A percentile compares a stretch with the other conserved stretches of the same genome.
These are phyloP conservation scores for Exophiala xenobiotica DNA, from an alignment of 2,329 filamentous ascomycete species.

Conservation along the genomic window DNA sequence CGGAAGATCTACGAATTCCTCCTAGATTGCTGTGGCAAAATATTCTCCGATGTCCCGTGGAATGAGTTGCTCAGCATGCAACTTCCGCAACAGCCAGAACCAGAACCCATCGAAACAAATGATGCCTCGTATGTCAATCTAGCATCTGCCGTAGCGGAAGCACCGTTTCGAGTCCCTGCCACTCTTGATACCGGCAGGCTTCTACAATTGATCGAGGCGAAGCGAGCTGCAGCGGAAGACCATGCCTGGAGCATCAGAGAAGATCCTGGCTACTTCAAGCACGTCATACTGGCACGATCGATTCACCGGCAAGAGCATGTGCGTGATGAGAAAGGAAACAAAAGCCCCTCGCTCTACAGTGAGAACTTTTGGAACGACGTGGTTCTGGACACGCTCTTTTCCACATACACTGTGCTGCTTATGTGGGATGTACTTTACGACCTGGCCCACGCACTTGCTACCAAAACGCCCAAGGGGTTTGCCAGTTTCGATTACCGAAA, in stretches of 20 bases:
- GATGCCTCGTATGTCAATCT: constrained; percentile 41
- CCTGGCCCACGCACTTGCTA: too few relatives aligned
- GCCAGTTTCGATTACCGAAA: too few relatives aligned
- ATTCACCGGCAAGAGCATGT: constrained; percentile 51
- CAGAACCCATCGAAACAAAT: constrained; percentile 33
- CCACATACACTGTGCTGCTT: constrained; percentile 40
- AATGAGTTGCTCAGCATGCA: constrained; percentile 33
- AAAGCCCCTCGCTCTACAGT: constrained; percentile 24
- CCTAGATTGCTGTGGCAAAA: constrained; percentile 45
- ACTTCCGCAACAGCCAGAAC: constrained; percentile 42
- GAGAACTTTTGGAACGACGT: constrained; percentile 44
- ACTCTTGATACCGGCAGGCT: constrained; percentile 49
- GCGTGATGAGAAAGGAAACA: constrained; percentile 39
- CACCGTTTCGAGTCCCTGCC: constrained; percentile 53
- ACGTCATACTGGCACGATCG: constrained; percentile 42
- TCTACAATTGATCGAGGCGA: constrained; percentile 46
- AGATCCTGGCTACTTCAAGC: constrained; percentile 58
- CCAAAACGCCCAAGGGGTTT: too few relatives aligned
- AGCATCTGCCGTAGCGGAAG: constrained; percentile 47
- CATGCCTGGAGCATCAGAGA: constrained; percentile 58
- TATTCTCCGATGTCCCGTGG: constrained; percentile 53
- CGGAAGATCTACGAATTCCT: constrained; percentile 51
- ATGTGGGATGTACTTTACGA: constrained; percentile 42
- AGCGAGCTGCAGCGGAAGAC: constrained; percentile 48
- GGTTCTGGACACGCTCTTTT: constrained; percentile 35